phyloP scores from a whole-genome alignment of 2,329 filamentous ascomycete genomes.

The Rhinocladiella mackenziei region DNA sequence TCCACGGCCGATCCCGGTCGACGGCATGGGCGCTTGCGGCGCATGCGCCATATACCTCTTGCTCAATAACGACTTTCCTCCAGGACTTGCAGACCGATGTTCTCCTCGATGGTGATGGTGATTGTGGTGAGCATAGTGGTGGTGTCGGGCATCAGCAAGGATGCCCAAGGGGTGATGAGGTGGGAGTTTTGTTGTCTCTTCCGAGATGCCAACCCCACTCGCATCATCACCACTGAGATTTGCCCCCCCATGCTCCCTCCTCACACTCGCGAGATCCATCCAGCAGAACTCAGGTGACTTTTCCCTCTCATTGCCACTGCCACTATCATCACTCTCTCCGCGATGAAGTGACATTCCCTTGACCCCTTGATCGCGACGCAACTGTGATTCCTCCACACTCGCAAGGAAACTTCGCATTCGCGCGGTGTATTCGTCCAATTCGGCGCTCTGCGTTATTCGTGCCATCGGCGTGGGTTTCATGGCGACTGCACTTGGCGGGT shows the following conservation, averaged over 20 bases:
- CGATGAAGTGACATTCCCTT: no score
- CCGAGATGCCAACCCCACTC: no score
- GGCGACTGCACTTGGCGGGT: neutral
- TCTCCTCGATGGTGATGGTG: constrained; percentile 7
- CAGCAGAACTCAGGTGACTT: constrained; percentile 27
- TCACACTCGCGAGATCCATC: constrained; percentile 27
- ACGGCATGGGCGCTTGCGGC: neutral
- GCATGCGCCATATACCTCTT: constrained; percentile 5
- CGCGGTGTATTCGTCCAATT: constrained; percentile 28
- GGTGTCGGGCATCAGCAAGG: no score
- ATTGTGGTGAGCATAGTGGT: constrained; percentile 1
- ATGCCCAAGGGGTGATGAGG: no score
- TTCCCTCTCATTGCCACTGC: constrained; percentile 16
- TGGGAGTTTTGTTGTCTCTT: no score
- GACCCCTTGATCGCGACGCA: no score
- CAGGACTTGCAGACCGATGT: constrained; percentile 3
- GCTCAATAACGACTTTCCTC: neutral
- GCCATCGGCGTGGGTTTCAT: constrained; percentile 15
- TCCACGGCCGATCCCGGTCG: neutral
- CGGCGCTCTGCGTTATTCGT: constrained; percentile 17
- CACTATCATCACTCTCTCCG: constrained; percentile 11
- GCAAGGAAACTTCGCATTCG: constrained; percentile 28
- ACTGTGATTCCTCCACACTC: constrained; percentile 12
- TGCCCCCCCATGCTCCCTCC: constrained; percentile 15
- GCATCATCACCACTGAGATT: constrained; percentile 6